Base-by-base conservation (phyloP, 139 green algal genomes). In the Desmodesmus armatus region DNA sequence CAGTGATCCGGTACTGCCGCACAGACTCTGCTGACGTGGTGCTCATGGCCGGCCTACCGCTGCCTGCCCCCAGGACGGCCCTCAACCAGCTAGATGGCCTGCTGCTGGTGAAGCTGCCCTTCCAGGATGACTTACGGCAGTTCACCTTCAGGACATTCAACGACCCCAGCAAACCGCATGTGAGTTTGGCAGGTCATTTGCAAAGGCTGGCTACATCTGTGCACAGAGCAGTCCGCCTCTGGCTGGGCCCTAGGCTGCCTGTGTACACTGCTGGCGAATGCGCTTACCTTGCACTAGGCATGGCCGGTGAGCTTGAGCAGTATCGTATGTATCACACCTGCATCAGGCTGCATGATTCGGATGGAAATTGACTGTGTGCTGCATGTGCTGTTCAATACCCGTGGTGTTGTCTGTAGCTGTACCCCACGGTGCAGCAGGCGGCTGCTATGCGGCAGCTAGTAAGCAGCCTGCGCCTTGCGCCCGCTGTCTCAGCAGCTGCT, bases 91-190 rank as follows among this genome's bases (percentile, higher is more conserved):
- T 49, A 40, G 78, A 84, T 62, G 37, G 55, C 40, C 41, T 84
- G 62, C 62, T 84, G 62, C 40, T 84, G 0, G 77, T 77, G 29
- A 37, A 55, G 25, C 78, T 84, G 62, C 78, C 78, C 21, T 84
- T 62, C 55, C 31, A n/a, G 6, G 78, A 84, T 53, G 78, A 84
- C 78, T 23, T 84, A 39, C 40, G 78, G 33, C 41, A 39, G 25
- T 17, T 76, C n/a, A 7, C 19, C 5, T 84, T 84, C 78, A 71
- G 49, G 15, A 65, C 39, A 35, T 53, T 82, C 21, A 33, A 71
- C 27, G 76, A 82, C 27, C 31, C 41, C 37, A 40, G 3, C 69
- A 53, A 62, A 21, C 76, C 31, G 40, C 76, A 71, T 44, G 76
- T 82, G 76, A 55, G 76, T 39, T 3, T 21, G 43, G 35, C 35